These are phyloP conservation scores for Rhodotorula graminis DNA, from an alignment of 768 basidiomycete species.

Conservation along the genomic window DNA sequence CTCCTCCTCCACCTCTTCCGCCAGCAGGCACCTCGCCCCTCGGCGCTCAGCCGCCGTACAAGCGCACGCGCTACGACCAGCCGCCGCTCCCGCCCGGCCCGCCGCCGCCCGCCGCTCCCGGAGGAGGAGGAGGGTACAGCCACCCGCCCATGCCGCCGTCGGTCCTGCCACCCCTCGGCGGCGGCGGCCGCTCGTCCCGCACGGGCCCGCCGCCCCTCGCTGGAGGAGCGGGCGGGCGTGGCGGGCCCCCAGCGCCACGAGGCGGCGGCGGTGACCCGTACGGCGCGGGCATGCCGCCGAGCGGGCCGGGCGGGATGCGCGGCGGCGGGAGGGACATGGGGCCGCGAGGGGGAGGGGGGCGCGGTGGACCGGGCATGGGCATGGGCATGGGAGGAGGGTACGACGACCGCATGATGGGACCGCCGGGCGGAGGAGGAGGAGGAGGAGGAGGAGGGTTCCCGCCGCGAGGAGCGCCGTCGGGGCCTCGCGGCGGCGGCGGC, in stretches of 20 bases:
- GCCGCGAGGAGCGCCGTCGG: conserved; percentile 1
- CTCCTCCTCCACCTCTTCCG: conserved; percentile 47
- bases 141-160: conserved; percentile 40
- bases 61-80: conserved; percentile 56
- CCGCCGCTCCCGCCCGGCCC: conserved; percentile 63
- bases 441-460: not conserved
- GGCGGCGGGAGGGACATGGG: not conserved
- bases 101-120: conserved; percentile 47
- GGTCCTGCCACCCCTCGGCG: conserved; percentile 38
- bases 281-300: no score
- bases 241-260: not conserved
- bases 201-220: conserved; percentile 1
- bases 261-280: not conserved
- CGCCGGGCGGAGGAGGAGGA: not conserved
- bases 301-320: not conserved
- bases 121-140: no score
- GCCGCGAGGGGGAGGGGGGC: not conserved
- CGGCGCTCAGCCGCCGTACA: conserved; percentile 50
- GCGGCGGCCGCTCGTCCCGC: conserved; percentile 41
- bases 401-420: not conserved
- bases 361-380: not conserved
- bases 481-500: not conserved
- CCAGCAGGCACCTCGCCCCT: conserved; percentile 41
- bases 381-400: no score
- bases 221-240: not conserved